These are phyloP conservation scores for Nakazawaea ishiwadae DNA, from an alignment of 805 yeast genomes.

Conservation along the genomic window DNA sequence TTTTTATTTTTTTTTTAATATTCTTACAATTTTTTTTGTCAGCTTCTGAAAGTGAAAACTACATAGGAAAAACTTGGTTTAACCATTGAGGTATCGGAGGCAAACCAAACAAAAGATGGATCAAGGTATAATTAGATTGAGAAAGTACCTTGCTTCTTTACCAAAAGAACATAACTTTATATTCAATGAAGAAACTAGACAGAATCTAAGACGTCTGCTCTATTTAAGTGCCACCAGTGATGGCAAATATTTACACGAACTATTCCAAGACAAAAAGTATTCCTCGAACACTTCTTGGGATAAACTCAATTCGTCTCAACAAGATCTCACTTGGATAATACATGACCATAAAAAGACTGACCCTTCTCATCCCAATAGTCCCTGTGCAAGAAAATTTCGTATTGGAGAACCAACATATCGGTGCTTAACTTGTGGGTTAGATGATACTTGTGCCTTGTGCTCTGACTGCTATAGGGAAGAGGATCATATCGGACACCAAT, in stretches of 20 bases:
- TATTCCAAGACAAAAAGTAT: slow-evolving; percentile 23
- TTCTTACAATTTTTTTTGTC: no score
- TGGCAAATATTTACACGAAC: slow-evolving; percentile 33
- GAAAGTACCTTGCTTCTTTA: slow-evolving; percentile 32
- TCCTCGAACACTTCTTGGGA: background rate
- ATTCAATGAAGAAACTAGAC: slow-evolving; percentile 24
- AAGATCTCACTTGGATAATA: slow-evolving; percentile 1
- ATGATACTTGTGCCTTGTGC: slow-evolving; percentile 84
- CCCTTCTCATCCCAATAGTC: slow-evolving; percentile 52
- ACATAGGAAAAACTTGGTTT: no score
- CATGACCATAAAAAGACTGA: slow-evolving; percentile 14
- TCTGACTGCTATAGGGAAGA: slow-evolving; percentile 66
- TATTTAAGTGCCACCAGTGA: slow-evolving; percentile 36
- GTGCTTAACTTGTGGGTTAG: slow-evolving; percentile 71
- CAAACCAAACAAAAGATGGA: background rate
- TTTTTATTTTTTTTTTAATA: background rate
- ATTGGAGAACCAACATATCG: slow-evolving; percentile 81
- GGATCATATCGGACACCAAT: slow-evolving; percentile 69
- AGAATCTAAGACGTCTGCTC: slow-evolving; percentile 36
- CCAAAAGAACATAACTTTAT: slow-evolving; percentile 30
- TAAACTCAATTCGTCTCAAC: slow-evolving; percentile 10
- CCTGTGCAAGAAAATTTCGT: slow-evolving; percentile 69
- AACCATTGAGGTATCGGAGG: no score
- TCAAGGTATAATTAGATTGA: slow-evolving; percentile 21
- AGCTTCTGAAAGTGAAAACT: no score